Evolutionary conservation across 345 rosid genomes (phyloP).

Genomic region (Citropsis articulata): DNA sequence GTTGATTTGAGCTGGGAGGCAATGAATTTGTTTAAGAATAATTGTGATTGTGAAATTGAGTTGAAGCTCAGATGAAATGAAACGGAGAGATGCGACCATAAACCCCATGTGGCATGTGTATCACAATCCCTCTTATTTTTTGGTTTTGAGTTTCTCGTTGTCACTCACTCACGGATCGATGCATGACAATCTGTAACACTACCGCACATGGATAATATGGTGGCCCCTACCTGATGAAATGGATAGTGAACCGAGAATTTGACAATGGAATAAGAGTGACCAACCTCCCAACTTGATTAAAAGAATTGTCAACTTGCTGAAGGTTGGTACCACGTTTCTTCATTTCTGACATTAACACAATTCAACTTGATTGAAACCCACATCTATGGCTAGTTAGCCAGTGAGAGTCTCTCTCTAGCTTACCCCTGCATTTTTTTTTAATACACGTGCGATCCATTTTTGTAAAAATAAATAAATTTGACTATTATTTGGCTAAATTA

Average conservation of each 20-base stretch:
- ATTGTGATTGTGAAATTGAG: too few relatives aligned
- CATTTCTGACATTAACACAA: neutral
- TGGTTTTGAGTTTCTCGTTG: too few relatives aligned
- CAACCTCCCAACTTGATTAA: neutral
- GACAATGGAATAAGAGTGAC: neutral
- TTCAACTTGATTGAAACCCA: neutral
- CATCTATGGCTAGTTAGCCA: neutral
- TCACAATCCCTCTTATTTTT: too few relatives aligned
- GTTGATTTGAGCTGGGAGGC: neutral
- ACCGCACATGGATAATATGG: neutral
- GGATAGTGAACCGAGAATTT: neutral
- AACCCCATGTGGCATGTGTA: too few relatives aligned
- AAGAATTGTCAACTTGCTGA: neutral
- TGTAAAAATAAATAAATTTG: too few relatives aligned
- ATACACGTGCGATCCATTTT: too few relatives aligned
- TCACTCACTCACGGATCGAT: too few relatives aligned
- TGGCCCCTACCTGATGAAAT: neutral
- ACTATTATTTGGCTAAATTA: too few relatives aligned
- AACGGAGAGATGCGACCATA: too few relatives aligned
- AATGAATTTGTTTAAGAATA: neutral
- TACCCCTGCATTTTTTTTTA: too few relatives aligned
- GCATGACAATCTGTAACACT: too few relatives aligned
- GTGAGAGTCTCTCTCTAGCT: neutral
- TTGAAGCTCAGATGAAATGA: too few relatives aligned
- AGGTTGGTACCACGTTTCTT: neutral